Evolutionary conservation across 2,329 filamentous ascomycete genomes (phyloP), one percentile per base, ranked within the genome.

Genomic region (Cadophora luteo-olivacea): DNA sequence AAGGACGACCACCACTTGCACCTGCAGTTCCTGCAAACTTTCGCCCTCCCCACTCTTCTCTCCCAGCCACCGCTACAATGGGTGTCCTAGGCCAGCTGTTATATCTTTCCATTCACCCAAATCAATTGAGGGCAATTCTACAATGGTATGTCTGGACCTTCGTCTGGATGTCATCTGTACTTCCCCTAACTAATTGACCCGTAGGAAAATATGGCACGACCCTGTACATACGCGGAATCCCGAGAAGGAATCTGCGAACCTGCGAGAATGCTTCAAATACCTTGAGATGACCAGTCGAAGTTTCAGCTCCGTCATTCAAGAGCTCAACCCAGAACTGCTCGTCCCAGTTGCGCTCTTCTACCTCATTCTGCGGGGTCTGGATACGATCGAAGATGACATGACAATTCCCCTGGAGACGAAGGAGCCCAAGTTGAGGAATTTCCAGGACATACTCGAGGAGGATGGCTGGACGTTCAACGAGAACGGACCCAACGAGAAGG

Each of bases 341-440:
- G 88, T 97, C 51, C 94, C 96, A 29, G 87, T 98, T 57, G 89
- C 91, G 66, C 84, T 98, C 11, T 99, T 99, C 86, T 99, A 99
- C 83, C 88, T 99, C 33, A 88, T 93, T 64, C 86, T 99, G 65
- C 92, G 96, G 70, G 96, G 93, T 58, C 87, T 99, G 62, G 96
- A 99, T 81, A 99, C 96, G n/a, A 92, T 99, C 69, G 96, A 99
- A 82, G 96, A 99, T 84, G 96, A 99, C 81, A 98, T 97, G 89
- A 97, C 94, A 5, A 91, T 99, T 69, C 84, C 91, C 2, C 82
- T 95, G 49, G 86, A 87, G 72, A 90, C 87, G 77, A 99, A 99
- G 83, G 92, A 97, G 77, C 93, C 94, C 1, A 81, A 97, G 67
- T 84, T 99, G 70, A 89, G 95, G 70, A 85, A 91, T 58, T 99